Percentiles rank a stretch among this genome's conserved stretches.
Evolutionary conservation across 139 green algal species (phyloP).

Genomic region (Astrephomene gubernaculifera): DNA sequence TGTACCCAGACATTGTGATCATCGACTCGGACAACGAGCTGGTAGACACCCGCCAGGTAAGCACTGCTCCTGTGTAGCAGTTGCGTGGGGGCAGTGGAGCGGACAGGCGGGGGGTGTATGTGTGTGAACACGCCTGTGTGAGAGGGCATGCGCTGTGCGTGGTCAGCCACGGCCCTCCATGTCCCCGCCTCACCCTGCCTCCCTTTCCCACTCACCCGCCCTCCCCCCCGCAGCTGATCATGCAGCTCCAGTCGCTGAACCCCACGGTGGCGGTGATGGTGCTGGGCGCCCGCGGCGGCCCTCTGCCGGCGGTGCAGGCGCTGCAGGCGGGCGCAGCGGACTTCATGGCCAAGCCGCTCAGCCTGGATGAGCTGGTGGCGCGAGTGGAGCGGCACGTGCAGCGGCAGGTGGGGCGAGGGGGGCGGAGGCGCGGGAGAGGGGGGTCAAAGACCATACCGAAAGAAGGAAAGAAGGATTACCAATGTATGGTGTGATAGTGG

Average conservation of each 20-base stretch:
- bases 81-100: too few species aligned
- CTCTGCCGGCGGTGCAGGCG: slow-evolving; percentile 7
- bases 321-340: slow-evolving; percentile 43
- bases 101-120: too few species aligned
- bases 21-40: slow-evolving; percentile 47
- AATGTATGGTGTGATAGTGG: too few species aligned
- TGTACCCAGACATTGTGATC: slow-evolving; percentile 47
- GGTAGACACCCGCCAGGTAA: slow-evolving; percentile 21
- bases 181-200: background rate
- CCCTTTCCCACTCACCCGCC: background rate
- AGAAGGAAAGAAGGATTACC: too few species aligned
- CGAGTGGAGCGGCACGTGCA: slow-evolving; percentile 60
- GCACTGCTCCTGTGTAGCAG: too few species aligned
- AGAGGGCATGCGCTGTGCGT: too few species aligned
- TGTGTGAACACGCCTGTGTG: too few species aligned
- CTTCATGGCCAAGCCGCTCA: slow-evolving; percentile 47
- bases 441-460: too few species aligned
- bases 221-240: slow-evolving; percentile 22
- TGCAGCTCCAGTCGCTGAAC: slow-evolving; percentile 40
- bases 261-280: slow-evolving; percentile 53
- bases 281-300: slow-evolving; percentile 3
- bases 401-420: slow-evolving; percentile 36
- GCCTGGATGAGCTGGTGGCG: slow-evolving; percentile 56
- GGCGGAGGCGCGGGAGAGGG: background rate
- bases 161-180: too few species aligned